Evolutionary conservation across 352 stramenopile genomes (phyloP).

Genomic region (Globisporangium acanthophoron): DNA sequence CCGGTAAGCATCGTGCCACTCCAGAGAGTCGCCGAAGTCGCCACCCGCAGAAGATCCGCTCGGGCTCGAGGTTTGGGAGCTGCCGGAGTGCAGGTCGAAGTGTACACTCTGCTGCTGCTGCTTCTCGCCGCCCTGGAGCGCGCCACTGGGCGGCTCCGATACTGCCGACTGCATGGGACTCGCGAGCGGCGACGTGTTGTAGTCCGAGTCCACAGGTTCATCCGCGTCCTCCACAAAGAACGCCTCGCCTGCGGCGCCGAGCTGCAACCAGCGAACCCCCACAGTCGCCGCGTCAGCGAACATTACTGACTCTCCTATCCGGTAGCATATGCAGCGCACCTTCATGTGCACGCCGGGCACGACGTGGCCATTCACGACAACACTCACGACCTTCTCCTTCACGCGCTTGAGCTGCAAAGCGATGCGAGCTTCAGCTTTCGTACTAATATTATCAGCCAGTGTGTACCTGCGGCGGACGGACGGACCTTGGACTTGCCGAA

Average conservation of each 20-base stretch:
- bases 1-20: slow-evolving; percentile 32
- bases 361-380: slow-evolving; percentile 56
- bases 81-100: slow-evolving; percentile 2
- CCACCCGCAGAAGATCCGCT: slow-evolving; percentile 2
- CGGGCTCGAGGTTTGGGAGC: slow-evolving; percentile 4
- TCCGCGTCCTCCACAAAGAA: slow-evolving; percentile 73
- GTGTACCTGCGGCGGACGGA: no score
- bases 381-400: slow-evolving; percentile 38
- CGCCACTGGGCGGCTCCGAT: not conserved
- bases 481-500: slow-evolving; percentile 54
- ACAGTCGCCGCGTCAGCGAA: no score
- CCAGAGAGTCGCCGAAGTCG: slow-evolving; percentile 1
- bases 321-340: slow-evolving; percentile 18
- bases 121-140: not conserved
- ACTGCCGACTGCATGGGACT: slow-evolving; percentile 23
- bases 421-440: not conserved
- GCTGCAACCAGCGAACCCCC: slow-evolving; percentile 10
- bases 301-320: not conserved
- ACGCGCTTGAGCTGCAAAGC: slow-evolving; percentile 20
- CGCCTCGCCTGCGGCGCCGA: slow-evolving; percentile 58
- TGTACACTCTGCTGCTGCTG: slow-evolving; percentile 1
- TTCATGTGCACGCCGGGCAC: slow-evolving; percentile 68
- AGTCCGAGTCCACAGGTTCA: slow-evolving; percentile 54
- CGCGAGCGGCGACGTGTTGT: slow-evolving; percentile 52
- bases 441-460: no score